These are phyloP conservation scores for Lactarius hatsudake DNA, from an alignment of 768 basidiomycete genomes.

Conservation along the genomic window DNA sequence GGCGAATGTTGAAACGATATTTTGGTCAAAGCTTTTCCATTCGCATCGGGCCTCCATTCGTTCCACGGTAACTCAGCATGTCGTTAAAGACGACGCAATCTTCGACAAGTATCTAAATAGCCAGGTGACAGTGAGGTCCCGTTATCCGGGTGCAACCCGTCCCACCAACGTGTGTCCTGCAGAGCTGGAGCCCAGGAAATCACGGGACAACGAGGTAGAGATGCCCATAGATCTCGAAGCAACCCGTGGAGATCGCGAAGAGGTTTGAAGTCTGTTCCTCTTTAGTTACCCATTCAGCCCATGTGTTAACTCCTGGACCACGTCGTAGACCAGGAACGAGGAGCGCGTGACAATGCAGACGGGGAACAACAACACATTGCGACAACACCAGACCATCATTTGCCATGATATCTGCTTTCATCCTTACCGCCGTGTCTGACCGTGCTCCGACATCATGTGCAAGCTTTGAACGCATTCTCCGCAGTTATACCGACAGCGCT, in stretches of 20 bases:
- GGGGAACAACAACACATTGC: no score
- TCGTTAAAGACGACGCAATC: slow-evolving; percentile 87
- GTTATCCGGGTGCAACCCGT: not conserved
- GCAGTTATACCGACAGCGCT: slow-evolving; percentile 48
- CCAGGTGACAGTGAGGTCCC: slow-evolving; percentile 80
- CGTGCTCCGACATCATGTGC: slow-evolving; percentile 13
- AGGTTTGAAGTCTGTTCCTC: slow-evolving; percentile 45
- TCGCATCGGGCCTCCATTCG: slow-evolving; percentile 91
- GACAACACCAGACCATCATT: no score
- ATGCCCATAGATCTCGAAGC: slow-evolving; percentile 83
- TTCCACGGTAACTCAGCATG: slow-evolving; percentile 77
- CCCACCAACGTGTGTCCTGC: slow-evolving; percentile 11
- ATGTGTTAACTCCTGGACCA: slow-evolving; percentile 6
- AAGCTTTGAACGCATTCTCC: slow-evolving; percentile 9
- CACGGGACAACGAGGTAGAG: slow-evolving; percentile 64
- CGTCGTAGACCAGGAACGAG: slow-evolving; percentile 38
- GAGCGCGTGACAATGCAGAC: no score
- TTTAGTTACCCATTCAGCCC: not conserved
- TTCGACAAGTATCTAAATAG: slow-evolving; percentile 94
- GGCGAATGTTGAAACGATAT: slow-evolving; percentile 96
- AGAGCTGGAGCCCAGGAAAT: slow-evolving; percentile 78
- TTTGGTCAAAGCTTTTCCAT: slow-evolving; percentile 93
- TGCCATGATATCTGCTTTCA: no score
- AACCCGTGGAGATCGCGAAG: slow-evolving; percentile 84
- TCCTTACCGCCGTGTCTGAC: no score